These are phyloP conservation scores for Pontederia paniculata DNA, from an alignment of 176 grass and related monocot genomes.

Conservation along the genomic window DNA sequence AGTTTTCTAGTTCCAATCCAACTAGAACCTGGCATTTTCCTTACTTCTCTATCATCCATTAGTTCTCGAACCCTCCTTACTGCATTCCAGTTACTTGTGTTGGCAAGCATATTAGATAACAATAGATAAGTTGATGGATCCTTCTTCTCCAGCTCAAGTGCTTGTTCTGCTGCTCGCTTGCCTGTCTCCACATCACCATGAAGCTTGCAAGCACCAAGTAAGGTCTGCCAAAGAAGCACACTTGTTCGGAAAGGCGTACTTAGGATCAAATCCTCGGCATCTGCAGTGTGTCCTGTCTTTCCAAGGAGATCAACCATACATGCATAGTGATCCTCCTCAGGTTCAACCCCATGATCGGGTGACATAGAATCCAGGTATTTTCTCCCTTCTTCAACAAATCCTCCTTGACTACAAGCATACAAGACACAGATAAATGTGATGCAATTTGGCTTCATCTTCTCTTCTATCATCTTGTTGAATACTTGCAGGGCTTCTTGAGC, in stretches of 20 bases:
- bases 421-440: slow-evolving; percentile 39
- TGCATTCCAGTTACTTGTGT: slow-evolving; percentile 22
- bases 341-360: slow-evolving; percentile 25
- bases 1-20: slow-evolving; percentile 13
- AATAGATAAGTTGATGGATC: slow-evolving; percentile 42
- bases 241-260: slow-evolving; percentile 36
- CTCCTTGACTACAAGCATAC: slow-evolving; percentile 45
- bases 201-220: slow-evolving; percentile 31
- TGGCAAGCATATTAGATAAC: slow-evolving; percentile 23
- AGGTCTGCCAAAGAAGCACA: slow-evolving; percentile 33
- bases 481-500: slow-evolving; percentile 24
- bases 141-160: slow-evolving; percentile 30
- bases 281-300: slow-evolving; percentile 33
- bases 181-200: slow-evolving; percentile 36
- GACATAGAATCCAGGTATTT: slow-evolving; percentile 43
- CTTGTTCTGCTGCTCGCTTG: slow-evolving; percentile 27
- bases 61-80: slow-evolving; percentile 28
- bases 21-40: slow-evolving; percentile 36
- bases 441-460: slow-evolving; percentile 22
- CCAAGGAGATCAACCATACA: slow-evolving; percentile 64
- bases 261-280: slow-evolving; percentile 40
- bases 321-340: slow-evolving; percentile 45
- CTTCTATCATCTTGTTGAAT: slow-evolving; percentile 40
- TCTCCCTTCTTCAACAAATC: slow-evolving; percentile 40
- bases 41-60: slow-evolving; percentile 29